Conservation (phyloP, 1,284 basidiomycete species). For the Papiliotrema fonsecae region DNA sequence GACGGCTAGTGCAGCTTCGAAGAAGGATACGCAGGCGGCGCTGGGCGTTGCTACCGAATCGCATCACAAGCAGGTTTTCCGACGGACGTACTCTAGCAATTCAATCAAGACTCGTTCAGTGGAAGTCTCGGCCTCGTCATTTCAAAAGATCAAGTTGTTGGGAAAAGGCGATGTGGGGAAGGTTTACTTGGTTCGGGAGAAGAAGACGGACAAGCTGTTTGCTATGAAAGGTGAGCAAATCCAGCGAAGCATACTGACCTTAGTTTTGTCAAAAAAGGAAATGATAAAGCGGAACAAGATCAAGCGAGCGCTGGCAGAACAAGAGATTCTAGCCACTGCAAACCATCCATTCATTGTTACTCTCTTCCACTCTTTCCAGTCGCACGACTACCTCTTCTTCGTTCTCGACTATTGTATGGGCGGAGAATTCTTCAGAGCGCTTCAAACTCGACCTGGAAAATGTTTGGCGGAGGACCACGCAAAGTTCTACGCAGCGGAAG, state of each 20-base stretch:
- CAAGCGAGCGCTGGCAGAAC: conserved; percentile 91
- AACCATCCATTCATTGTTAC: conserved; percentile 99
- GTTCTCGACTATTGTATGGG: conserved; percentile 99
- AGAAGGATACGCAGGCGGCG: conserved; percentile 19
- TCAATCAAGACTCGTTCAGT: conserved; percentile 91
- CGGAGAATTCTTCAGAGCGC: conserved; percentile 95
- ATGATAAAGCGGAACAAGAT: conserved; percentile 99
- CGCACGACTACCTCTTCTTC: conserved; percentile 93
- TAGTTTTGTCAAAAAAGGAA: conserved; percentile 92
- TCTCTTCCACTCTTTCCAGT: conserved; percentile 95
- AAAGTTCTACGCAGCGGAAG: conserved; percentile 97
- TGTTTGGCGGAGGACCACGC: conserved; percentile 93
- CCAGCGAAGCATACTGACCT: not conserved
- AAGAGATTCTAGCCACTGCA: conserved; percentile 91
- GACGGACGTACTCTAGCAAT: conserved; percentile 92
- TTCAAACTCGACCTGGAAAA: conserved; percentile 91
- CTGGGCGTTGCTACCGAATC: conserved; percentile 14
- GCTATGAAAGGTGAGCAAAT: conserved; percentile 82
- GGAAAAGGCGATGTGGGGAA: conserved; percentile 95
- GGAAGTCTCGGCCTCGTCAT: conserved; percentile 84
- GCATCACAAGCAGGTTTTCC: conserved; percentile 64
- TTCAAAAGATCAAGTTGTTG: conserved; percentile 89
- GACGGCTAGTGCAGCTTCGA: conserved; percentile 15
- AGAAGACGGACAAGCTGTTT: conserved; percentile 86
- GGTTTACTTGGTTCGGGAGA: conserved; percentile 92